phyloP scores from a whole-genome alignment of 2,329 filamentous ascomycete species.

The Xylaria sp. region DNA sequence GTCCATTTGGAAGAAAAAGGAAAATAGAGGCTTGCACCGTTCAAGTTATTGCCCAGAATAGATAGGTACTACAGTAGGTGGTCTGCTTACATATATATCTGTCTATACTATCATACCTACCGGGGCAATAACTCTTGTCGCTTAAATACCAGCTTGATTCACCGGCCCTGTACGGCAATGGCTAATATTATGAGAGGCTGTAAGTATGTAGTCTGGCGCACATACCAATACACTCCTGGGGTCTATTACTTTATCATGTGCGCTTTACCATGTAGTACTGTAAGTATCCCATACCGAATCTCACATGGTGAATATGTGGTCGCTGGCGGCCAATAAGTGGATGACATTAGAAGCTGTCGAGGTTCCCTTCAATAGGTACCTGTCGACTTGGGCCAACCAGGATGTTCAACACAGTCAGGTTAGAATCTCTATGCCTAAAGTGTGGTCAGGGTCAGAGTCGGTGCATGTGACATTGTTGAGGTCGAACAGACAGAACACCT shows the following conservation, averaged over 20 bases:
- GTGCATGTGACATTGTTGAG: background rate
- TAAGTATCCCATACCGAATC: background rate
- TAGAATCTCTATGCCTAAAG: background rate
- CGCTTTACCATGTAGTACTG: no score
- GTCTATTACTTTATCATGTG: background rate
- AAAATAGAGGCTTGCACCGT: no score
- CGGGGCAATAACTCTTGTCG: background rate
- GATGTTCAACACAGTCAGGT: constrained; percentile 2
- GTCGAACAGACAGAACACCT: no score
- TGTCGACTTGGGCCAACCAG: constrained; percentile 4
- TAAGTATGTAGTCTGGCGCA: background rate
- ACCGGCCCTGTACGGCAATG: background rate
- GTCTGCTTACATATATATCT: no score
- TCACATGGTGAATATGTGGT: background rate
- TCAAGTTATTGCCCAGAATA: no score
- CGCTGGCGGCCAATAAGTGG: constrained; percentile 4
- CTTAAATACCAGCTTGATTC: background rate
- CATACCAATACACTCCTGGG: background rate
- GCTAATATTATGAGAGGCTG: background rate
- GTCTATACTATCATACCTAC: no score
- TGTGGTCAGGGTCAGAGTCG: background rate
- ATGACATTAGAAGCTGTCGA: constrained; percentile 1
- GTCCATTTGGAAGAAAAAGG: background rate
- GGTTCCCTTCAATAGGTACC: background rate
- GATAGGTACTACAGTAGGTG: no score